phyloP scores from a whole-genome alignment of 2,329 filamentous ascomycete genomes.

The Trematosphaeria pertusa region DNA sequence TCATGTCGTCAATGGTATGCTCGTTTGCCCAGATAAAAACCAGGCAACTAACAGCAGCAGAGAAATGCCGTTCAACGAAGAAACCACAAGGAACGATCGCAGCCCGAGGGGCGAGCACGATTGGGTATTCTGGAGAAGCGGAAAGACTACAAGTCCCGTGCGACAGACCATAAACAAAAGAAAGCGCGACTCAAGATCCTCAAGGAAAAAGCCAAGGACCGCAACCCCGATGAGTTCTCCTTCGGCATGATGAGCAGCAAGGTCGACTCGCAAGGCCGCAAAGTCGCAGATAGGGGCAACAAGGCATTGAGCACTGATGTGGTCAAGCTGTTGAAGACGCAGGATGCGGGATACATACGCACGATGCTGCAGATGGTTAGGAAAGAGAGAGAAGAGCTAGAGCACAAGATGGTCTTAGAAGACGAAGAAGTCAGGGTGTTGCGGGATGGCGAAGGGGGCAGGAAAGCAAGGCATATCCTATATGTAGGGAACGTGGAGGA shows the following conservation, averaged over 20 bases:
- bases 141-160: conserved; percentile 75
- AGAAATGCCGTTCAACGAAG: conserved; percentile 67
- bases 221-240: conserved; percentile 71
- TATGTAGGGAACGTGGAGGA: conserved; percentile 51
- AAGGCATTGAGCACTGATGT: conserved; percentile 61
- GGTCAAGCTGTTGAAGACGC: conserved; percentile 69
- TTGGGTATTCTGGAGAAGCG: conserved; percentile 95
- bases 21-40: background rate
- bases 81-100: conserved; percentile 88
- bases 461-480: conserved; percentile 42
- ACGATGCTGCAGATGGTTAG: conserved; percentile 64
- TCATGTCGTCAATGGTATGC: background rate
- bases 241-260: conserved; percentile 67
- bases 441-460: conserved; percentile 35
- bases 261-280: conserved; percentile 54
- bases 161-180: conserved; percentile 68
- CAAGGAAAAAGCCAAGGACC: conserved; percentile 64
- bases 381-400: conserved; percentile 60
- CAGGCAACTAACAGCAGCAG: background rate
- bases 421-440: conserved; percentile 52
- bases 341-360: conserved; percentile 68
- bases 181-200: conserved; percentile 65
- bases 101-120: conserved; percentile 81
- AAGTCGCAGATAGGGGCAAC: conserved; percentile 54
- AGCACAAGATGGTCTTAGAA: conserved; percentile 46